Evolutionary conservation across 352 stramenopile genomes (phyloP).

Genomic region (Pseudoperonospora humuli): DNA sequence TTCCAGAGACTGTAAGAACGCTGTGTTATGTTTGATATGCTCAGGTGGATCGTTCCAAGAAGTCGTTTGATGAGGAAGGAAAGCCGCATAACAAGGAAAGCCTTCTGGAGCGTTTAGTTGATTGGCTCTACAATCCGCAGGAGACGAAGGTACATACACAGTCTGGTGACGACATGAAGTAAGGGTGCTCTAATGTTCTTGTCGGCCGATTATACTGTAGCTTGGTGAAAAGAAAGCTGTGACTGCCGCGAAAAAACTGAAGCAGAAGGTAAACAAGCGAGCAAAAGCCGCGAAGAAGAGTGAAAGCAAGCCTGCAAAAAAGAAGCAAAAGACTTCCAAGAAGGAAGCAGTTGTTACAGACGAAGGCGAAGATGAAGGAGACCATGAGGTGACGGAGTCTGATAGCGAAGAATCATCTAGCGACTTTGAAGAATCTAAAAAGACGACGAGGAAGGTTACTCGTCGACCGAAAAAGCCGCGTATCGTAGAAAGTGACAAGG

Average conservation of each 20-base stretch:
- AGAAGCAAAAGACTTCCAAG: slow-evolving; percentile 38
- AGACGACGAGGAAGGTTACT: slow-evolving; percentile 23
- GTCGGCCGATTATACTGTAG: slow-evolving; percentile 5
- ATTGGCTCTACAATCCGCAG: slow-evolving; percentile 66
- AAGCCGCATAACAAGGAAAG: slow-evolving; percentile 55
- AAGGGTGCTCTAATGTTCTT: slow-evolving; percentile 2
- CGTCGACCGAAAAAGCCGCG: slow-evolving; percentile 21
- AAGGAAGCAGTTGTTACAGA: slow-evolving; percentile 21
- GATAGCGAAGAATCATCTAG: slow-evolving; percentile 56
- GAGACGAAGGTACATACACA: slow-evolving; percentile 31
- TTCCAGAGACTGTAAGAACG: neutral
- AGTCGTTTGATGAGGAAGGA: slow-evolving; percentile 66
- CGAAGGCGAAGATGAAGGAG: slow-evolving; percentile 32
- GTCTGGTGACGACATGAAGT: neutral
- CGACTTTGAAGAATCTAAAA: slow-evolving; percentile 54
- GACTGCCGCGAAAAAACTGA: slow-evolving; percentile 22
- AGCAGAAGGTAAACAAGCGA: slow-evolving; percentile 38
- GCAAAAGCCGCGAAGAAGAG: slow-evolving; percentile 14
- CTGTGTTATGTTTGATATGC: neutral
- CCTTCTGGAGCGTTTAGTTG: slow-evolving; percentile 56
- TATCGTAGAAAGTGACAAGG: slow-evolving; percentile 19
- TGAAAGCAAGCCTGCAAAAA: slow-evolving; percentile 22
- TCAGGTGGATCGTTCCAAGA: slow-evolving; percentile 81
- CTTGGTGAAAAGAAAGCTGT: slow-evolving; percentile 27
- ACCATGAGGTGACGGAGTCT: slow-evolving; percentile 39